Percentiles rank a stretch among this genome's conserved stretches.
phyloP scores from a whole-genome alignment of 2,329 filamentous ascomycete species.

The Microascus cirrosus region DNA sequence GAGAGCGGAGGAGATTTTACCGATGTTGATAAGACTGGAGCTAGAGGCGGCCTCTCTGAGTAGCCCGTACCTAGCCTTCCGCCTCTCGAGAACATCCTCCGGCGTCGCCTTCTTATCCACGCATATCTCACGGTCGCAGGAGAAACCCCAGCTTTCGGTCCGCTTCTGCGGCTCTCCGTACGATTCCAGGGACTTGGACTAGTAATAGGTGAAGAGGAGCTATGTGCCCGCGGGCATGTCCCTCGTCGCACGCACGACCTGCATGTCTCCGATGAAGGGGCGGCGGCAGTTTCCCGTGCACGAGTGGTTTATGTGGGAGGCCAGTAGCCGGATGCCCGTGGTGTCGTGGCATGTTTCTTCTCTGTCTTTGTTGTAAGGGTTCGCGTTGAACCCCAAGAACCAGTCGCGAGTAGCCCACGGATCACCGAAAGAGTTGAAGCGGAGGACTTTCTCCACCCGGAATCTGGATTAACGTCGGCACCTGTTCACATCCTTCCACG shows the following conservation, averaged over 20 bases:
- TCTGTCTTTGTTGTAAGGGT: no score
- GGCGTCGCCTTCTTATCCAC: background rate
- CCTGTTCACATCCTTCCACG: background rate
- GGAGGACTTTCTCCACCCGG: background rate
- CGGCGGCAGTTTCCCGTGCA: constrained; percentile 24
- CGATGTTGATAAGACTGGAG: background rate
- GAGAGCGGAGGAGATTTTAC: background rate
- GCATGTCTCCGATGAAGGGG: constrained; percentile 30
- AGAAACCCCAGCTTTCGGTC: background rate
- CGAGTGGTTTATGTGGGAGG: constrained; percentile 29
- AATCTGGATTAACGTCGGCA: background rate
- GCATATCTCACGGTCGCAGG: background rate
- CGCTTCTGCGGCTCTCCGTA: background rate
- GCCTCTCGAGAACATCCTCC: background rate
- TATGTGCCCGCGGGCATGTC: constrained; percentile 24
- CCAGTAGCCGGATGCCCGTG: constrained; percentile 22
- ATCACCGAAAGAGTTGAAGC: background rate
- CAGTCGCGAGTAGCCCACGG: no score
- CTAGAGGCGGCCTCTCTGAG: background rate
- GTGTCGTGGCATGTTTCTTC: background rate
- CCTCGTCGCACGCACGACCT: constrained; percentile 24
- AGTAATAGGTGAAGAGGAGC: constrained; percentile 20
- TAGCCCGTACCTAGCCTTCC: background rate
- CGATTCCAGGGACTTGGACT: background rate
- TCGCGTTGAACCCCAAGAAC: no score